phyloP scores from a whole-genome alignment of 805 yeast species.

The Teunomyces atbi region DNA sequence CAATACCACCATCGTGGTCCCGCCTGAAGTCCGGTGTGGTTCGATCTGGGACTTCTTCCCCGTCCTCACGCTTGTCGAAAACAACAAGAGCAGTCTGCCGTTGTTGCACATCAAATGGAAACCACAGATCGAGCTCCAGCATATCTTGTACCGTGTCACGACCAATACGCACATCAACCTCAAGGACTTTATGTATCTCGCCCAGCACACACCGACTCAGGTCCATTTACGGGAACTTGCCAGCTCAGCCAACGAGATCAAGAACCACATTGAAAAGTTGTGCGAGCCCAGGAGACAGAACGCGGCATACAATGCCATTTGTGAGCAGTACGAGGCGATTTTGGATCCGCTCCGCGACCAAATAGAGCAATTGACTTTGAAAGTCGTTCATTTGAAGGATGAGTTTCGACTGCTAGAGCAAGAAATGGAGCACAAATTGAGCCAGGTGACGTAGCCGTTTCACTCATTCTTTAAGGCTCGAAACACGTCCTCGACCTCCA shows the following conservation, averaged over 20 bases:
- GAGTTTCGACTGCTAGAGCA: not conserved
- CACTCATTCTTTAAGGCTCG: slow-evolving; percentile 1
- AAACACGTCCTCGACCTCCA: slow-evolving; percentile 52
- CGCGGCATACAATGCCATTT: not conserved
- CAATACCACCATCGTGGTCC: not conserved
- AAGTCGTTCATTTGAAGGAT: not conserved
- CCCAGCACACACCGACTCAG: not conserved
- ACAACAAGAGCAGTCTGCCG: not conserved
- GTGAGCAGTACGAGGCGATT: not conserved
- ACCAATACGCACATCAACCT: not conserved
- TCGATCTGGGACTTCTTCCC: slow-evolving; percentile 3
- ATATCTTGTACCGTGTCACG: not conserved
- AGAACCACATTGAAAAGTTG: not conserved
- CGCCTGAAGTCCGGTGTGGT: not conserved
- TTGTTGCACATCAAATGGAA: slow-evolving; percentile 1
- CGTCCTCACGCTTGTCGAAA: not conserved
- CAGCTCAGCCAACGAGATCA: not conserved
- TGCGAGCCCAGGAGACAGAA: not conserved
- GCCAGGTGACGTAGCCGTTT: not conserved
- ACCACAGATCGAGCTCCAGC: not conserved
- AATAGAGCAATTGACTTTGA: not conserved
- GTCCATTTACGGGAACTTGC: not conserved
- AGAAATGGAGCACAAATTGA: not conserved
- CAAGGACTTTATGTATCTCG: not conserved
- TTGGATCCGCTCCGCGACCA: not conserved